These are phyloP conservation scores for Cutaneotrichosporon spelunceum DNA, from an alignment of 1,284 basidiomycete species.

Conservation along the genomic window DNA sequence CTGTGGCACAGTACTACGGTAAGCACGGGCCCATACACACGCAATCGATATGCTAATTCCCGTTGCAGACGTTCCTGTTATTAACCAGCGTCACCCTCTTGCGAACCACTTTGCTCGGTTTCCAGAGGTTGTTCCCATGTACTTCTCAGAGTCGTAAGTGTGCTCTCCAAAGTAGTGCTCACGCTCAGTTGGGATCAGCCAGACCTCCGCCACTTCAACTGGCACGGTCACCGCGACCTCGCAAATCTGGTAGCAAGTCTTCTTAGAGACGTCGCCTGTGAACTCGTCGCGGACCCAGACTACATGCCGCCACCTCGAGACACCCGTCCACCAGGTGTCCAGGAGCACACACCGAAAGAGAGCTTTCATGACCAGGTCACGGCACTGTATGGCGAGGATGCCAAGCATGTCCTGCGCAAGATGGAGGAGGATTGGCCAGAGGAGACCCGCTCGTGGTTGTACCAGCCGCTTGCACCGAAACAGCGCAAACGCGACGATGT, in stretches of 20 bases:
- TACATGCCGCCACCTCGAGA: conserved; percentile 19
- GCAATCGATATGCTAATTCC: conserved; percentile 5
- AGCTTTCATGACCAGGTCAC: conserved; percentile 11
- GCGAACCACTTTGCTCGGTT: conserved; percentile 48
- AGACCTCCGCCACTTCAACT: conserved; percentile 47
- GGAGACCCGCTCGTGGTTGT: conserved; percentile 29
- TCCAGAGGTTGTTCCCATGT: conserved; percentile 43
- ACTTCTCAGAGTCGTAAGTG: conserved; percentile 46
- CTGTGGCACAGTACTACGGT: conserved; percentile 50
- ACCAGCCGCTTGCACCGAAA: conserved; percentile 6
- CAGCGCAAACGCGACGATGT: neutral
- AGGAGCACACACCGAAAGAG: neutral
- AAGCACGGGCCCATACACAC: conserved; percentile 4
- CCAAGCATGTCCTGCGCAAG: conserved; percentile 1
- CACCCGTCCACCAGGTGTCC: neutral
- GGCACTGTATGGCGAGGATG: neutral
- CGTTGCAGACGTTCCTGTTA: conserved; percentile 40
- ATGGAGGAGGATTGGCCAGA: conserved; percentile 30
- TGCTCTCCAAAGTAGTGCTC: neutral
- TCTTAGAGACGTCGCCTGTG: conserved; percentile 42
- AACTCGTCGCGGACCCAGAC: conserved; percentile 28
- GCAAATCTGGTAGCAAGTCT: conserved; percentile 41
- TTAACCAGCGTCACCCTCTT: conserved; percentile 47
- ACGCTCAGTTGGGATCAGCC: conserved; percentile 44
- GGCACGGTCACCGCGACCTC: conserved; percentile 46